Percentiles rank a stretch among this genome's conserved stretches.
phyloP scores from a whole-genome alignment of 169 alveolate genomes.

The Cryptosporidium bovis region DNA sequence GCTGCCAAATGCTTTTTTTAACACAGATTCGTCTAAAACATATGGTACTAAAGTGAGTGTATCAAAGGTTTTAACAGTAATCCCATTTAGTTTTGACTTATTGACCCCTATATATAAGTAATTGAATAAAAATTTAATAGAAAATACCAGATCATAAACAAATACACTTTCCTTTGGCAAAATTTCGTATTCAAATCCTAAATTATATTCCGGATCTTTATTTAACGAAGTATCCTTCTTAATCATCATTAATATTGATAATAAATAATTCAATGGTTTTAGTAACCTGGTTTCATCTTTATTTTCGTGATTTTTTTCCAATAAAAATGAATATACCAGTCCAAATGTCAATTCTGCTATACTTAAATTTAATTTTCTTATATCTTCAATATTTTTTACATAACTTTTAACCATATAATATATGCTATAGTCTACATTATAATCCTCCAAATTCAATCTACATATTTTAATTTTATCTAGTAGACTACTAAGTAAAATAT shows the following conservation, averaged over 20 bases:
- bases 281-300: too few relatives aligned
- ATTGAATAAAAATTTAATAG: neutral
- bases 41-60: neutral
- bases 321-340: too few relatives aligned
- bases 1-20: too few relatives aligned
- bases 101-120: neutral
- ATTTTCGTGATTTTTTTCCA: too few relatives aligned
- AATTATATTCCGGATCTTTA: neutral
- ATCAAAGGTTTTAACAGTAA: neutral
- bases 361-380: too few relatives aligned
- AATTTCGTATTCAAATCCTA: neutral
- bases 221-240: neutral
- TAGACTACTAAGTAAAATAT: too few relatives aligned
- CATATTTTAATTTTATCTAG: neutral
- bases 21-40: neutral
- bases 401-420: neutral
- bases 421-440: neutral
- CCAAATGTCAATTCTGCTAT: too few relatives aligned
- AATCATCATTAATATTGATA: too few relatives aligned
- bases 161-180: neutral
- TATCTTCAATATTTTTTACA: neutral
- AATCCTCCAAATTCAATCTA: neutral
- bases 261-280: too few relatives aligned
- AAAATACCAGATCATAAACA: neutral
- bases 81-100: neutral